A percentile compares a stretch with the other conserved stretches of the same genome.
Evolutionary conservation across 1,284 basidiomycete species (phyloP).

Genomic region (Cutaneotrichosporon arboriforme): DNA sequence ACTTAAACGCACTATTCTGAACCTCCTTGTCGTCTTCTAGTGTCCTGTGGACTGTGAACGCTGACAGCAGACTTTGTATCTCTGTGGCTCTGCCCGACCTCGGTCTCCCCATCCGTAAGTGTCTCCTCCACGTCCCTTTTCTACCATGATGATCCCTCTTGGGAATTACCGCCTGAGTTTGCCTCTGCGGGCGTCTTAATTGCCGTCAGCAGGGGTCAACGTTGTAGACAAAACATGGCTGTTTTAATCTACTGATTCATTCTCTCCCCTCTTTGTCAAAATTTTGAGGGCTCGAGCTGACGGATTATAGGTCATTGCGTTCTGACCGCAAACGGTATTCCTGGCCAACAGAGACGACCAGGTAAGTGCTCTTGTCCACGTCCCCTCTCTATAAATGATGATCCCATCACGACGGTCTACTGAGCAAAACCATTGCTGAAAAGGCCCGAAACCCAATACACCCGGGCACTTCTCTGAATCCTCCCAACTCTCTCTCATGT

Average conservation of each 20-base stretch:
- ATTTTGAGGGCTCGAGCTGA: neutral
- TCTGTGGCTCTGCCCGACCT: too few relatives aligned
- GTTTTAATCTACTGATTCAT: slow-evolving; percentile 47
- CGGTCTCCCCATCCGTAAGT: slow-evolving; percentile 10
- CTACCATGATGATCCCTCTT: slow-evolving; percentile 43
- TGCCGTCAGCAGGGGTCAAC: slow-evolving; percentile 24
- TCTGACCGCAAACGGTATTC: too few relatives aligned
- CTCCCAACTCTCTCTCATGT: neutral
- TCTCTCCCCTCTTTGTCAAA: neutral
- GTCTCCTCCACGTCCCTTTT: neutral
- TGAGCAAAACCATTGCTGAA: slow-evolving; percentile 40
- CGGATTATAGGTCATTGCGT: too few relatives aligned
- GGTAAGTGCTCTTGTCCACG: neutral
- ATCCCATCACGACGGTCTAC: slow-evolving; percentile 48
- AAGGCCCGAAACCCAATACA: slow-evolving; percentile 38
- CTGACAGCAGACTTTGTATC: slow-evolving; percentile 1
- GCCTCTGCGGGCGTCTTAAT: slow-evolving; percentile 29
- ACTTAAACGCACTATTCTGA: slow-evolving; percentile 48
- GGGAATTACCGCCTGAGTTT: slow-evolving; percentile 49
- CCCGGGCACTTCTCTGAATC: slow-evolving; percentile 42
- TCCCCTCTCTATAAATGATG: slow-evolving; percentile 36
- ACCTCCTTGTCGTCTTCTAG: neutral
- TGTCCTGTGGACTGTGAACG: neutral
- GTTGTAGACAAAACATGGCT: slow-evolving; percentile 48
- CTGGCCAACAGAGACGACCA: neutral